A percentile compares a stretch with the other conserved stretches of the same genome.
Evolutionary conservation across 371 early-diverging fungal genomes (phyloP).

Genomic region (Rhizopus microsporus): DNA sequence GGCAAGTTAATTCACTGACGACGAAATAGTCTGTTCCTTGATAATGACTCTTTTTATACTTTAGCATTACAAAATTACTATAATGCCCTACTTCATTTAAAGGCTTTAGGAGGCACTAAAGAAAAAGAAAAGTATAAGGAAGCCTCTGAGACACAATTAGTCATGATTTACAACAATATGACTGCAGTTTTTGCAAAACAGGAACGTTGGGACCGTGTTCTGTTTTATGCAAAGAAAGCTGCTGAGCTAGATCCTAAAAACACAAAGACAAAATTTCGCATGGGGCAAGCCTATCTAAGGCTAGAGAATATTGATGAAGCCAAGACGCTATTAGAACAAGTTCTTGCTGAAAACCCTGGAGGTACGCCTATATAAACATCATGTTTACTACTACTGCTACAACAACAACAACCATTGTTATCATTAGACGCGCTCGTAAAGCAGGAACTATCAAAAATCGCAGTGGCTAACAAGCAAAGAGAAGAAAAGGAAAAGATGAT

Average conservation of each 20-base stretch:
- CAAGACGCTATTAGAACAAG: slow-evolving; percentile 23
- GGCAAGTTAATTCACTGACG: slow-evolving; percentile 15
- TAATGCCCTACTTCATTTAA: slow-evolving; percentile 39
- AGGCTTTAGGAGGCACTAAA: slow-evolving; percentile 37
- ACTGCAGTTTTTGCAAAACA: slow-evolving; percentile 41
- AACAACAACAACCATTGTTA: neutral
- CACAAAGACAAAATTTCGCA: slow-evolving; percentile 40
- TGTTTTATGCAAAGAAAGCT: slow-evolving; percentile 38
- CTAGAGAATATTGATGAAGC: slow-evolving; percentile 35
- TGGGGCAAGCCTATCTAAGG: slow-evolving; percentile 43
- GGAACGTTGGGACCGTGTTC: slow-evolving; percentile 43
- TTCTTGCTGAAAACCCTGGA: slow-evolving; percentile 26
- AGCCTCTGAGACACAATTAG: slow-evolving; percentile 30
- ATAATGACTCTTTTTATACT: neutral
- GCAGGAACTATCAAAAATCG: slow-evolving; percentile 54
- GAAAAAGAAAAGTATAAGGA: slow-evolving; percentile 24
- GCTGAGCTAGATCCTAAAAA: slow-evolving; percentile 33
- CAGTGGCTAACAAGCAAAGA: slow-evolving; percentile 21
- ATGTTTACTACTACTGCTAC: slow-evolving; percentile 1
- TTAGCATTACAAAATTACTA: slow-evolving; percentile 42
- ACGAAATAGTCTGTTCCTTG: neutral
- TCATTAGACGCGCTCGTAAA: slow-evolving; percentile 30
- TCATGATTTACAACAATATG: slow-evolving; percentile 52
- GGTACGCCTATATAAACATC: slow-evolving; percentile 24
- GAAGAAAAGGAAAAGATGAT: slow-evolving; percentile 28